Percentiles rank a stretch among this genome's conserved stretches.
These are phyloP conservation scores for Myotisia sp. DNA, from an alignment of 2,329 filamentous ascomycete species.

Conservation along the genomic window DNA sequence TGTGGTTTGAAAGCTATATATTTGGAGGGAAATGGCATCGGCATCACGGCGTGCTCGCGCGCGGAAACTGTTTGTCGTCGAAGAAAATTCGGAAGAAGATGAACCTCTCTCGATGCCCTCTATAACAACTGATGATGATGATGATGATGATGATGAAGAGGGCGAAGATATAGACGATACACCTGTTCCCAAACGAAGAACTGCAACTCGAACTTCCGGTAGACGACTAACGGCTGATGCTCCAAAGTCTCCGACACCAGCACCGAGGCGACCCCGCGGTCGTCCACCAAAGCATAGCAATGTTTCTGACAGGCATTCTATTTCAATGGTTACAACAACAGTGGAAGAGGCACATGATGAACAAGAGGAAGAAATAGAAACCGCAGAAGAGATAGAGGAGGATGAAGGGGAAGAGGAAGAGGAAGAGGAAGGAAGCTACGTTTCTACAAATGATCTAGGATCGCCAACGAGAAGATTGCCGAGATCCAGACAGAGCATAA, in stretches of 20 bases:
- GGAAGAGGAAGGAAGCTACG: too few relatives aligned
- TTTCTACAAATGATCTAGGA: slow-evolving; percentile 32
- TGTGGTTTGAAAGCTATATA: not conserved
- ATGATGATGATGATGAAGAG: slow-evolving; percentile 60
- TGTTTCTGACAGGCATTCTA: too few relatives aligned
- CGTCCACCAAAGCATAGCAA: slow-evolving; percentile 15
- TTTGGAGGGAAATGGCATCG: slow-evolving; percentile 26
- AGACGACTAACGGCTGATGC: slow-evolving; percentile 38
- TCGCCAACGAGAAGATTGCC: slow-evolving; percentile 44
- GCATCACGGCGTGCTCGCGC: slow-evolving; percentile 42
- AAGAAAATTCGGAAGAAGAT: slow-evolving; percentile 65
- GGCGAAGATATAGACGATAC: slow-evolving; percentile 68
- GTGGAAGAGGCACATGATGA: slow-evolving; percentile 17
- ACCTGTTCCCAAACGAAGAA: slow-evolving; percentile 50
- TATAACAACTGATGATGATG: slow-evolving; percentile 38
- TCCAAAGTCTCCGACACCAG: slow-evolving; percentile 31
- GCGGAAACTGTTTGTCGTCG: slow-evolving; percentile 59
- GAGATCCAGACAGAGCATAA: slow-evolving; percentile 57
- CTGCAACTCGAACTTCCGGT: slow-evolving; percentile 43
- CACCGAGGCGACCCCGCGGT: slow-evolving; percentile 15
- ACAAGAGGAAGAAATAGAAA: too few relatives aligned
- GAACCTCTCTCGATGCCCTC: slow-evolving; percentile 31
- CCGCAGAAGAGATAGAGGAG: slow-evolving; percentile 40
- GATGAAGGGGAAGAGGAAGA: slow-evolving; percentile 39
- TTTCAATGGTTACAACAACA: slow-evolving; percentile 27